Evolutionary conservation across 345 rosid genomes (phyloP), one percentile per base, ranked within the genome.

Genomic region (Laguncularia racemosa): DNA sequence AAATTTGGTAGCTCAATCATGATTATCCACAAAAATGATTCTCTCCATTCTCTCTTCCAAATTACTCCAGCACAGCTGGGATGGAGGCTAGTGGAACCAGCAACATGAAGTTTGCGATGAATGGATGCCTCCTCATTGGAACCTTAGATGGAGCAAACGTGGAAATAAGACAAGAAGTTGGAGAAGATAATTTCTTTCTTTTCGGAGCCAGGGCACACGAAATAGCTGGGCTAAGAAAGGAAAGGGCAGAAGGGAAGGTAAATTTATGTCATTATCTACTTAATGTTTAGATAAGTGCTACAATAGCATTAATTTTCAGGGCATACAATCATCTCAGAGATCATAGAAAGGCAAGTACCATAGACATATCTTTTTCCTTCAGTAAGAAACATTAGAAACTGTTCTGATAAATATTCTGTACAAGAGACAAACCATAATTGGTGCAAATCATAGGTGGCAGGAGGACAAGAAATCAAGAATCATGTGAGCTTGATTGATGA

Each of bases 71-170:
- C 59, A 81, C 77, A 0, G 76, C 81, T 50, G 81, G 83, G 57
- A 75, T 78, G 83, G 81, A 81, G 66, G 86, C 86, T 14, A 81
- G 79, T 56, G 83, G 77, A 52, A 81, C 78, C 12, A 81, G 83
- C 71, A 77, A 81, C 56, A 81, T 75, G 76, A 81, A 81, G 73
- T 81, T 81, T 64, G 72, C 72, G 13, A 81, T 81, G 82, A 77
- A 75, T 46, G 79, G 85, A 4, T 73, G 81, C 62, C 2, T 77
- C 56, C 75, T 67, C 14, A 63, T 81, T 21, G 81, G 85, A 57
- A 81, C 82, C 12, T 48, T 75, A 49, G 82, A 81, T 63, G 85
- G 80, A 18, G 80, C 81, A 4, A 75, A 81, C 60, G 85, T 77
- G 20, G 78, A 81, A 67, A 81, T 75, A 44, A 67, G 80, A 60